Conservation (phyloP, 1,284 basidiomycete genomes). For the Cutaneotrichosporon daszewskae region DNA sequence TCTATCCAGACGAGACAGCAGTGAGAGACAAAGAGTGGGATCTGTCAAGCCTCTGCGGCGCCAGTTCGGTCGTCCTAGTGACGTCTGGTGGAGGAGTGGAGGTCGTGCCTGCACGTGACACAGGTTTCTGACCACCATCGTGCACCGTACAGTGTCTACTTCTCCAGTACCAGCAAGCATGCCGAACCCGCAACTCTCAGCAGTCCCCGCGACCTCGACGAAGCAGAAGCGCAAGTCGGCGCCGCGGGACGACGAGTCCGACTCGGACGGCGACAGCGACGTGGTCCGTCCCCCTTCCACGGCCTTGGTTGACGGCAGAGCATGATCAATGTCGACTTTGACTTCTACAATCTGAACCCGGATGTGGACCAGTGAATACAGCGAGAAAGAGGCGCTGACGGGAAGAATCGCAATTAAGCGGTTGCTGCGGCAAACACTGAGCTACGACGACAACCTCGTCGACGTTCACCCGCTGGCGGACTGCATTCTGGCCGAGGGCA, state of each 20-base stretch:
- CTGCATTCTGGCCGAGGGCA: conserved; percentile 59
- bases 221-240: conserved; percentile 35
- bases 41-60: no score
- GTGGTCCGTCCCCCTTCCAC: conserved; percentile 25
- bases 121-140: background rate
- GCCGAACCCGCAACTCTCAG: conserved; percentile 19
- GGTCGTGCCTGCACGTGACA: background rate
- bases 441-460: conserved; percentile 68
- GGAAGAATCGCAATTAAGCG: conserved; percentile 66
- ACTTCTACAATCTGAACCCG: conserved; percentile 80
- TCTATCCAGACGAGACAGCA: background rate
- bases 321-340: conserved; percentile 79
- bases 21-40: no score
- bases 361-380: conserved; percentile 62
- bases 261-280: conserved; percentile 37
- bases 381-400: background rate
- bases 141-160: background rate
- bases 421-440: conserved; percentile 71
- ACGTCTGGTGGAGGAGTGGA: no score
- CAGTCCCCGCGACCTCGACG: conserved; percentile 13
- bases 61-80: no score
- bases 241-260: conserved; percentile 38
- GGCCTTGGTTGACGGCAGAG: conserved; percentile 44
- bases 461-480: conserved; percentile 68
- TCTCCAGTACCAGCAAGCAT: conserved; percentile 1